Evolutionary conservation across 441 rosid species (phyloP).

Genomic region (Erodium texanum): DNA sequence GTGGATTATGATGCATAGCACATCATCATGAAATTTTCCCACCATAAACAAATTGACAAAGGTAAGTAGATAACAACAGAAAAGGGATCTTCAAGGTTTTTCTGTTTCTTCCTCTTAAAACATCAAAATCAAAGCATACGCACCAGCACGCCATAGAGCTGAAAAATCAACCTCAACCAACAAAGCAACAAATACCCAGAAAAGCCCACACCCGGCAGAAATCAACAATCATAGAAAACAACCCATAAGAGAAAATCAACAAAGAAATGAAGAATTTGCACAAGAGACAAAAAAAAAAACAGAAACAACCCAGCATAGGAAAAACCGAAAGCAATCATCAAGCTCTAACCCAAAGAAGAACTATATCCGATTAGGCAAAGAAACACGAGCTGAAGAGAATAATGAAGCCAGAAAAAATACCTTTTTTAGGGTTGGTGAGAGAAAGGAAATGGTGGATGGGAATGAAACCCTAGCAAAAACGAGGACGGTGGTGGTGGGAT

Average conservation of each 20-base stretch:
- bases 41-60: background rate
- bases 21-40: background rate
- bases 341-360: too few relatives aligned
- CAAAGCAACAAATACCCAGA: slow-evolving; percentile 8
- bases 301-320: background rate
- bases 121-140: background rate
- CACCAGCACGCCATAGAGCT: background rate
- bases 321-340: background rate
- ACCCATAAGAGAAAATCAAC: background rate
- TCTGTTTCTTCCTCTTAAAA: background rate
- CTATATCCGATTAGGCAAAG: too few relatives aligned
- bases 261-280: background rate
- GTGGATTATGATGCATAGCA: background rate
- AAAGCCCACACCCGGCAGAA: background rate
- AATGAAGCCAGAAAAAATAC: too few relatives aligned
- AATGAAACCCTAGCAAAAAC: background rate
- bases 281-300: background rate
- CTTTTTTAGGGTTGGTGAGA: background rate
- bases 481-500: background rate
- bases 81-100: background rate
- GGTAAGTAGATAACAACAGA: background rate
- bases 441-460: background rate
- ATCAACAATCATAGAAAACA: background rate
- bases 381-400: too few relatives aligned
- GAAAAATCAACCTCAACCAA: background rate